phyloP scores from a whole-genome alignment of 129 eudicot genomes.

The Helianthus tuberosus region DNA sequence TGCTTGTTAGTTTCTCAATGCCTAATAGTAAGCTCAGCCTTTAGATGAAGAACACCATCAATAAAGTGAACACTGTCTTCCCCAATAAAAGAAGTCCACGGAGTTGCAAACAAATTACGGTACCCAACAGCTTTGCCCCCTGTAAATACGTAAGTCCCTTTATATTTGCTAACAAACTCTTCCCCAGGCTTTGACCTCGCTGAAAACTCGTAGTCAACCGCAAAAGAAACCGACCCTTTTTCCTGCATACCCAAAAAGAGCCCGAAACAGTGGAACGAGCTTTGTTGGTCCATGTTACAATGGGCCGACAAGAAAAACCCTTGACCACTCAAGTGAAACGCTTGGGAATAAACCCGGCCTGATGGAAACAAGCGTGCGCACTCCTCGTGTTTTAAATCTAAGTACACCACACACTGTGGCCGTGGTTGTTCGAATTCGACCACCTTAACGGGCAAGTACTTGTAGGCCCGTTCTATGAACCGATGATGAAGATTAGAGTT shows the following conservation, averaged over 20 bases:
- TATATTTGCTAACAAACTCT: constrained; percentile 62
- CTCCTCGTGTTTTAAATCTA: constrained; percentile 73
- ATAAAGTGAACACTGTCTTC: constrained; percentile 71
- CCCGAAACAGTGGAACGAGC: constrained; percentile 69
- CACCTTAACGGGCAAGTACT: constrained; percentile 69
- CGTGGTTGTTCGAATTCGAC: constrained; percentile 73
- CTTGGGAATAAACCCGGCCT: constrained; percentile 69
- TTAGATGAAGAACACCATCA: constrained; percentile 62
- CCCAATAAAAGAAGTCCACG: constrained; percentile 68
- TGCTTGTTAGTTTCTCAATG: constrained; percentile 33
- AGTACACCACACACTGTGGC: constrained; percentile 73
- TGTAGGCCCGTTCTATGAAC: constrained; percentile 69
- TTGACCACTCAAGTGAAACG: constrained; percentile 81
- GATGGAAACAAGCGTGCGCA: constrained; percentile 59
- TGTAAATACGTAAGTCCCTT: constrained; percentile 57
- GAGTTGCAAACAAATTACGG: constrained; percentile 62
- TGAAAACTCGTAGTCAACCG: constrained; percentile 88
- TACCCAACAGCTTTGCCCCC: constrained; percentile 94
- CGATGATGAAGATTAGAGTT: constrained; percentile 24
- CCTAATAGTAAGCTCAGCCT: constrained; percentile 63
- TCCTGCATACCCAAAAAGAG: constrained; percentile 85
- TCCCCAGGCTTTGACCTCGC: constrained; percentile 54
- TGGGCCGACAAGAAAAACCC: constrained; percentile 86
- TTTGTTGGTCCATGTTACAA: constrained; percentile 77
- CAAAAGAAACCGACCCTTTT: constrained; percentile 55